Percentiles rank a stretch among this genome's conserved stretches.
These are phyloP conservation scores for Besnoitia besnoiti DNA, from an alignment of 169 alveolate species.

Conservation along the genomic window DNA sequence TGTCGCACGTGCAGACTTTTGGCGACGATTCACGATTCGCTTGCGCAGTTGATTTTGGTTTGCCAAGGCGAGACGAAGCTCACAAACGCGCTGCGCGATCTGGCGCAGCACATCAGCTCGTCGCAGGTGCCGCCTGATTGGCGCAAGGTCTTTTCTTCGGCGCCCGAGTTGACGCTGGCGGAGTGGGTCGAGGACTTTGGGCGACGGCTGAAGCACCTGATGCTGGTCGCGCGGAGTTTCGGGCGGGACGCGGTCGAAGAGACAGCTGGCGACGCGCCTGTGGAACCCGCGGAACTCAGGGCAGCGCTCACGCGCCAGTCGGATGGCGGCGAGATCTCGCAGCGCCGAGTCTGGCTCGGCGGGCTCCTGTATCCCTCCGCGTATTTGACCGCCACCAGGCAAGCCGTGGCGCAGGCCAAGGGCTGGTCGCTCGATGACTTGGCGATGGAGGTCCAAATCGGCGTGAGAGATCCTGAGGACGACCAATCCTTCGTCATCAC, in stretches of 20 bases:
- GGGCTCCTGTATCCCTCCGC: conserved; percentile 76
- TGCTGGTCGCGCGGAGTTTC: conserved; percentile 46
- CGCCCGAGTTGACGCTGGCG: conserved; percentile 79
- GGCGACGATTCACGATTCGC: conserved; percentile 77
- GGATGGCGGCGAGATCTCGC: conserved; percentile 66
- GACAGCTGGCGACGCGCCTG: conserved; percentile 75
- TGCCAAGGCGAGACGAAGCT: conserved; percentile 83
- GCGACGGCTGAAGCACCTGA: conserved; percentile 82
- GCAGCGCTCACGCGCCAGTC: conserved; percentile 63
- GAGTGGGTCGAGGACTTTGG: conserved; percentile 90
- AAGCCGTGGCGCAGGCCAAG: conserved; percentile 69
- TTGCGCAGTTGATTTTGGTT: conserved; percentile 79
- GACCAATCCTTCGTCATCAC: conserved; percentile 67
- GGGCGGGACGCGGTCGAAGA: conserved; percentile 69
- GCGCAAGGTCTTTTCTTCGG: conserved; percentile 78
- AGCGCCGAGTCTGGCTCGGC: conserved; percentile 70
- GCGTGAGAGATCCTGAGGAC: conserved; percentile 51
- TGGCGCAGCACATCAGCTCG: conserved; percentile 82
- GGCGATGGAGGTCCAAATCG: conserved; percentile 59
- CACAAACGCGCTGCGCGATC: conserved; percentile 81
- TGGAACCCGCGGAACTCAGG: background rate
- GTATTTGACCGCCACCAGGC: conserved; percentile 77
- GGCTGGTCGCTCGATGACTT: conserved; percentile 70
- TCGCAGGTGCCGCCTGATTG: conserved; percentile 87
- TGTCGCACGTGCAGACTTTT: conserved; percentile 71